Evolutionary conservation across 306 rosid species (phyloP).

Genomic region (Sechiopsis laciniata): DNA sequence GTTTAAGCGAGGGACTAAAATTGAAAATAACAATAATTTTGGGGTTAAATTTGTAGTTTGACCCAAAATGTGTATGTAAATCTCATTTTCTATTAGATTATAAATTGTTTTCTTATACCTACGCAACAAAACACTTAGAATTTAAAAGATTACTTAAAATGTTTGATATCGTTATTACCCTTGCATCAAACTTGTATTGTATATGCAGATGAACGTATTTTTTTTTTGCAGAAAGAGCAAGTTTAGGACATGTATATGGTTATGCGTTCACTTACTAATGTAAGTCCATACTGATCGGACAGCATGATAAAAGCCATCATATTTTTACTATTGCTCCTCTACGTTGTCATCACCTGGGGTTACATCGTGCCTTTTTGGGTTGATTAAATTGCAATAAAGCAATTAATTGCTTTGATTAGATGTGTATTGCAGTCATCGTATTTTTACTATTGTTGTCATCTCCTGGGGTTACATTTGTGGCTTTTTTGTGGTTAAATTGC

Average conservation of each 20-base stretch:
- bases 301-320: conserved; percentile 19
- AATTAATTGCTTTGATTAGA: conserved; percentile 3
- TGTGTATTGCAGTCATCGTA: conserved; percentile 7
- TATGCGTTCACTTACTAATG: not conserved
- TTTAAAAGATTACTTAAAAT: not conserved
- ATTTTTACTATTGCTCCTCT: conserved; percentile 14
- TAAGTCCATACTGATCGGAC: not conserved
- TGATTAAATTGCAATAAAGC: conserved; percentile 15
- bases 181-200: not conserved
- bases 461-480: not conserved
- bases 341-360: conserved; percentile 13
- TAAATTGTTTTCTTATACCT: not conserved
- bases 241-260: not conserved
- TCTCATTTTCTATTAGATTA: not conserved
- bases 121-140: not conserved
- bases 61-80: not conserved
- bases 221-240: conserved; percentile 12
- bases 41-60: conserved; percentile 1
- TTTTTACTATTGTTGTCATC: conserved; percentile 19
- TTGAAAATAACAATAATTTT: not conserved
- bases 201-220: not conserved
- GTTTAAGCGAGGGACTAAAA: not conserved
- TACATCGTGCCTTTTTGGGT: conserved; percentile 12
- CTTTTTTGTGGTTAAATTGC: conserved; percentile 14
- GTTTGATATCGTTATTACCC: not conserved